Evolutionary conservation across 2,329 filamentous ascomycete species (phyloP), one percentile per base, ranked within the genome.

Genomic region (Trichophyton benhamiae): DNA sequence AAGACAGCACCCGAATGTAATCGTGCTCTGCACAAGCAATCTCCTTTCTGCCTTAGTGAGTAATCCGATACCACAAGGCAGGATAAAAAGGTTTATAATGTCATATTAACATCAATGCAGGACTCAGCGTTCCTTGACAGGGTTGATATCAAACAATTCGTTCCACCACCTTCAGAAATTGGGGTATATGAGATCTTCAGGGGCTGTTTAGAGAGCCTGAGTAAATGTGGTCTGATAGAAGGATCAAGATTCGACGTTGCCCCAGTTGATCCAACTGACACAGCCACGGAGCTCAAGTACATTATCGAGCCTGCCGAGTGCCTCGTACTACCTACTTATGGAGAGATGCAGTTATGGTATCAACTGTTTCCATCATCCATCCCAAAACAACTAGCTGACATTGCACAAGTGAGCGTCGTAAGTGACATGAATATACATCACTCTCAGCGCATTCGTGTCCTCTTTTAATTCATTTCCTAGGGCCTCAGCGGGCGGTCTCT

Each of bases 1-100:
- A 1, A 71, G 74, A 25, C 64, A 70, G 30, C 68, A 73, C 25
- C 67, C 71, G 0, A 81, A 81, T 62, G 72, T 81, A 22, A 65
- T 81, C 27, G 71, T 80, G 5, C 68, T 81, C 36, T 81, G 77
- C 66, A 80, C 79, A 0, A 80, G 75, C 67, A 82, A 81, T 60
- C 66, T 81, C 7, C 68, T 78, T 13, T 68, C 67, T 11, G 74
- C 74, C 7, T 70, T 80, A 65, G 74, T 73, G 64, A 65, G 71
- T 61, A 33, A 13, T 17, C 42, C 27, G 33, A 38, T 38, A 3
- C 25, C 44, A 11, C 20, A 20, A 11, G n/a, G 4, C 20, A 48
- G 17, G 2, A 57, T 17, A 58, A 20, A 7, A 22, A n/a, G 15
- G 42, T 5, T 11, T n/a, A 15, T n/a, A 60, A 36, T 17, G 6